A percentile compares a stretch with the other conserved stretches of the same genome.
Conservation (phyloP, 108 stramenopile species). For the Cyclotella sp. region DNA sequence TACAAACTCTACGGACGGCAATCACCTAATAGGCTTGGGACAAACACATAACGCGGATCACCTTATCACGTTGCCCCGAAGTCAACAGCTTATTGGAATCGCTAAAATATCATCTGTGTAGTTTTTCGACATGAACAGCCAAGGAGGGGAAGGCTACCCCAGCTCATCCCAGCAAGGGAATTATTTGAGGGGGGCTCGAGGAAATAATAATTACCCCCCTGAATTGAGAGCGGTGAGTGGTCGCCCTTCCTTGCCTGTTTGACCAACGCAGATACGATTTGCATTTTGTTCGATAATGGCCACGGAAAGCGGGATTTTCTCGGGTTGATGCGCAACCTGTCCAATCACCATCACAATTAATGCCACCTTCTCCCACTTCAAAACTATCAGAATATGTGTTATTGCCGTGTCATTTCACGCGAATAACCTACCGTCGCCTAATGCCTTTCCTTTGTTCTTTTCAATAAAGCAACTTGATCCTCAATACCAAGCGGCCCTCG, state of each 20-base stretch:
- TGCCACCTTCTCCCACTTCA: no score
- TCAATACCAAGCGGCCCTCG: conserved; percentile 35
- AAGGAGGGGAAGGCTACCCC: conserved; percentile 22
- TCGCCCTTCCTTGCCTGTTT: background rate
- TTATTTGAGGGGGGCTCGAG: conserved; percentile 17
- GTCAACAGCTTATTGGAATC: background rate
- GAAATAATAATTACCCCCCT: conserved; percentile 13
- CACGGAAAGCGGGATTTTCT: background rate
- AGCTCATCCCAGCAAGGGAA: conserved; percentile 11
- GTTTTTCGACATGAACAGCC: conserved; percentile 19
- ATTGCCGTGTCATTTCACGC: no score
- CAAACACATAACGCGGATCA: no score
- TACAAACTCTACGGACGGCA: no score
- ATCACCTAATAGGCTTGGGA: no score
- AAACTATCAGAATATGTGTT: no score
- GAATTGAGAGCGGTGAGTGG: conserved; percentile 34
- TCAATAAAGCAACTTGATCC: conserved; percentile 27
- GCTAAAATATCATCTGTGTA: background rate
- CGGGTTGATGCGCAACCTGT: background rate
- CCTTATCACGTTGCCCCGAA: no score
- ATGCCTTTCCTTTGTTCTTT: background rate
- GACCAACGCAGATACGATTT: background rate
- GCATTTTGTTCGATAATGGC: background rate
- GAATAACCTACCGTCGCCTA: no score
- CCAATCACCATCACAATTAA: no score